Conservation (phyloP, 2,329 filamentous ascomycete genomes). For the Aspergillus chevalieri region DNA sequence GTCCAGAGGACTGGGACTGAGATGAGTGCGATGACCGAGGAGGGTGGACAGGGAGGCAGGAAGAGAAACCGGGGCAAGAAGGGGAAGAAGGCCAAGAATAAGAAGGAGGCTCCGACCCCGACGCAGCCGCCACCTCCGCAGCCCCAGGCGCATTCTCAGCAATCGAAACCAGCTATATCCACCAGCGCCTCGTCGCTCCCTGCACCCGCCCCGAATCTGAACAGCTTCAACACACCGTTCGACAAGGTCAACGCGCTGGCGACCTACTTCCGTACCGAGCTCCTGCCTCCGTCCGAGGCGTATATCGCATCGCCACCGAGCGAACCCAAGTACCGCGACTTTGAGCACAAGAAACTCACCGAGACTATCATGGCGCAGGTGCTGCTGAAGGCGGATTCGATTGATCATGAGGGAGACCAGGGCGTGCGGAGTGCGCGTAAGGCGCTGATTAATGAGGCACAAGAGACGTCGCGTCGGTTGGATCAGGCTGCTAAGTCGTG, state of each 20-base stretch:
- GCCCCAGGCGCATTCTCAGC: conserved; percentile 6
- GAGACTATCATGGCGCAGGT: conserved; percentile 41
- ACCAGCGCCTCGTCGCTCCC: conserved; percentile 15
- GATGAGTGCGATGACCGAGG: not conserved
- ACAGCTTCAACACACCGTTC: conserved; percentile 23
- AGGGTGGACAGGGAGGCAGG: conserved; percentile 3
- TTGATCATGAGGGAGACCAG: conserved; percentile 65
- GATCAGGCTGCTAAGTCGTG: conserved; percentile 26
- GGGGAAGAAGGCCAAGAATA: conserved; percentile 22
- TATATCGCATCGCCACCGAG: conserved; percentile 36
- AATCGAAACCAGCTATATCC: conserved; percentile 9
- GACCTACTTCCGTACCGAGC: conserved; percentile 30
- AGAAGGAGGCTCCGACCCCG: conserved; percentile 12
- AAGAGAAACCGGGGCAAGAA: conserved; percentile 17
- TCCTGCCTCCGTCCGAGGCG: conserved; percentile 33
- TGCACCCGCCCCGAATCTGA: conserved; percentile 30
- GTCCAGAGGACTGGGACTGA: not conserved
- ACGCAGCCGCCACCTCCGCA: conserved; percentile 11
- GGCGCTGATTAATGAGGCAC: conserved; percentile 38
- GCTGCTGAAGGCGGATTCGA: conserved; percentile 56
- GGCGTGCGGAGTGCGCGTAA: conserved; percentile 48
- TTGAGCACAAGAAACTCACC: conserved; percentile 39
- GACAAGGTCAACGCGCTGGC: conserved; percentile 35
- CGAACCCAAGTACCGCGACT: conserved; percentile 35
- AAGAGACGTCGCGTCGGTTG: conserved; percentile 32